Percentiles rank a stretch among this genome's conserved stretches.
Conservation (phyloP, 176 grass and related monocot species). For the Coix lacrymajobi region DNA sequence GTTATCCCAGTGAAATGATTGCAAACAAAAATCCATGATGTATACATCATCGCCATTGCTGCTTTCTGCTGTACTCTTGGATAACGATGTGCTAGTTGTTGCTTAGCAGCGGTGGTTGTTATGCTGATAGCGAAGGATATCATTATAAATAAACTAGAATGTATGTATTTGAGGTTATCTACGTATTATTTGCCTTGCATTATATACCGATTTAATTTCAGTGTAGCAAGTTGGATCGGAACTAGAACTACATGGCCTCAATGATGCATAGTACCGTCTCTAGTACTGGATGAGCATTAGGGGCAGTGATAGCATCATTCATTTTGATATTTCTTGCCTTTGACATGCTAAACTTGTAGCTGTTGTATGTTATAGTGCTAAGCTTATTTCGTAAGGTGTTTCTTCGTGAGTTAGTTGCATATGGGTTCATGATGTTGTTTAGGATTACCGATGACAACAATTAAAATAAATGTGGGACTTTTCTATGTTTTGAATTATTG, state of each 20-base stretch:
- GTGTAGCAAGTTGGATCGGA: not conserved
- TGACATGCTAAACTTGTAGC: not conserved
- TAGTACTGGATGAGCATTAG: not conserved
- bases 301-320: not conserved
- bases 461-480: not conserved
- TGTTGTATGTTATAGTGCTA: not conserved
- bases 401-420: not conserved
- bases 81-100: constrained; percentile 25
- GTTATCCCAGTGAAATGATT: not conserved
- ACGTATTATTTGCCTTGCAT: not conserved
- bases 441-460: not conserved
- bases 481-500: not conserved
- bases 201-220: not conserved
- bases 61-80: not conserved
- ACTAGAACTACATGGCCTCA: not conserved
- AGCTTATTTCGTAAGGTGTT: not conserved
- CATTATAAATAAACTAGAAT: not conserved
- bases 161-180: not conserved
- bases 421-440: not conserved
- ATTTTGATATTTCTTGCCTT: not conserved
- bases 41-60: not conserved
- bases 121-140: constrained; percentile 18
- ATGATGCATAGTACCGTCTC: not conserved
- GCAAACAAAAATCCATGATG: not conserved
- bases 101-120: constrained; percentile 13